Evolutionary conservation across 768 basidiomycete species (phyloP).

Genomic region (Macrocybe gigantea): DNA sequence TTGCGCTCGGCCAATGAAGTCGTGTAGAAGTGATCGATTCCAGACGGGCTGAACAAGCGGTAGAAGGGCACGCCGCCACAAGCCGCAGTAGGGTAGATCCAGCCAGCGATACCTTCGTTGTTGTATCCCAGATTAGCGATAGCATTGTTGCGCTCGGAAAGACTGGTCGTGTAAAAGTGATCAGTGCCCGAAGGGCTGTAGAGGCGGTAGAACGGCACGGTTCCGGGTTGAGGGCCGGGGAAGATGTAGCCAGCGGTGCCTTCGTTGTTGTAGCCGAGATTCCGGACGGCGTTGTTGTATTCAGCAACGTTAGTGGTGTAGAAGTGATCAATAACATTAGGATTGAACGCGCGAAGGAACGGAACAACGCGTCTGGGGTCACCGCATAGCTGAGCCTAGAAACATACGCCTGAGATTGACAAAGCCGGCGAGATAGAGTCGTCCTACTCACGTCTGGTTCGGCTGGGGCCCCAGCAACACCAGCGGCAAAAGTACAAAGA

Average conservation of each 20-base stretch:
- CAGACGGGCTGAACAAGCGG: conserved; percentile 8
- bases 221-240: conserved; percentile 1
- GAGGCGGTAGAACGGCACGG: conserved; percentile 15
- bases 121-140: conserved; percentile 6
- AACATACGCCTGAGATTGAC: background rate
- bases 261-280: conserved; percentile 7
- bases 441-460: background rate
- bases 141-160: conserved; percentile 9
- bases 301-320: conserved; percentile 6
- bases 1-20: conserved; percentile 8
- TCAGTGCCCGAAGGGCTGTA: conserved; percentile 7
- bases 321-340: conserved; percentile 3
- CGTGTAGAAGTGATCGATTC: conserved; percentile 17
- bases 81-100: conserved; percentile 4
- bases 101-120: conserved; percentile 11
- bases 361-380: background rate
- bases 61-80: conserved; percentile 12
- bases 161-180: conserved; percentile 17
- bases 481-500: background rate
- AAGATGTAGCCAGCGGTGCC: conserved; percentile 10
- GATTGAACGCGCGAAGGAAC: conserved; percentile 5
- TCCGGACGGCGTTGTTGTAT: conserved; percentile 1
- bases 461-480: background rate
- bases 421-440: background rate
- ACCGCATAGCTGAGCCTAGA: background rate